A percentile compares a stretch with the other conserved stretches of the same genome.
Conservation (phyloP, 331 rosid genomes). For the Malus hybrid region DNA sequence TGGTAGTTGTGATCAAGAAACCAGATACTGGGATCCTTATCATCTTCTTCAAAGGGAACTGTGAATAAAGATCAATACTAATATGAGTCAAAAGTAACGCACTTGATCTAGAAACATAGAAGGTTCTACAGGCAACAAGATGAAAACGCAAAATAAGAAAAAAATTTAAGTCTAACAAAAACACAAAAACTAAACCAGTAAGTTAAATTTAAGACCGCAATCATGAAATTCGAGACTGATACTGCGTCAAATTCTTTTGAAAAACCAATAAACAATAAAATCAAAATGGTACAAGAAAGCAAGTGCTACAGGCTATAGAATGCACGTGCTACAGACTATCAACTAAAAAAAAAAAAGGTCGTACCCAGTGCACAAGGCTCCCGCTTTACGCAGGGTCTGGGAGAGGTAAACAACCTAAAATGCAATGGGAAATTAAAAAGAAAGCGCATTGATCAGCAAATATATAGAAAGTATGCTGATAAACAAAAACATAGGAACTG, state of each 20-base stretch:
- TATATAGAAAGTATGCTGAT: too few relatives aligned
- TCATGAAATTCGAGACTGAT: background rate
- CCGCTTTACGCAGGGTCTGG: too few relatives aligned
- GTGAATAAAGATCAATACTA: slow-evolving; percentile 1
- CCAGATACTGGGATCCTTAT: slow-evolving; percentile 87
- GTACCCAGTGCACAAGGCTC: too few relatives aligned
- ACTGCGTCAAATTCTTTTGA: background rate
- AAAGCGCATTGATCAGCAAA: background rate
- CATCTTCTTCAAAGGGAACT: slow-evolving; percentile 97
- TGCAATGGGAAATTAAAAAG: too few relatives aligned
- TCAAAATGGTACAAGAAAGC: background rate
- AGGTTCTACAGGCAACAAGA: background rate
- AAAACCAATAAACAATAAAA: background rate
- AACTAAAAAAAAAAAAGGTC: too few relatives aligned
- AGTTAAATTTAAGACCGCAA: background rate
- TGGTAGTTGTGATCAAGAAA: slow-evolving; percentile 93
- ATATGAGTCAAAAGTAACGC: background rate
- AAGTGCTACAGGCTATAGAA: background rate
- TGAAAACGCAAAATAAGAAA: background rate
- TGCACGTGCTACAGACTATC: background rate
- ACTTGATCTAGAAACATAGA: background rate
- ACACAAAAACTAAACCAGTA: background rate
- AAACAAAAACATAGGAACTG: background rate
- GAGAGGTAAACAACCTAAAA: too few relatives aligned
- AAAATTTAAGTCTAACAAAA: background rate